Evolutionary conservation across 1,284 basidiomycete genomes (phyloP), one percentile per base, ranked within the genome.

Genomic region (Exsudoporus floridanus): DNA sequence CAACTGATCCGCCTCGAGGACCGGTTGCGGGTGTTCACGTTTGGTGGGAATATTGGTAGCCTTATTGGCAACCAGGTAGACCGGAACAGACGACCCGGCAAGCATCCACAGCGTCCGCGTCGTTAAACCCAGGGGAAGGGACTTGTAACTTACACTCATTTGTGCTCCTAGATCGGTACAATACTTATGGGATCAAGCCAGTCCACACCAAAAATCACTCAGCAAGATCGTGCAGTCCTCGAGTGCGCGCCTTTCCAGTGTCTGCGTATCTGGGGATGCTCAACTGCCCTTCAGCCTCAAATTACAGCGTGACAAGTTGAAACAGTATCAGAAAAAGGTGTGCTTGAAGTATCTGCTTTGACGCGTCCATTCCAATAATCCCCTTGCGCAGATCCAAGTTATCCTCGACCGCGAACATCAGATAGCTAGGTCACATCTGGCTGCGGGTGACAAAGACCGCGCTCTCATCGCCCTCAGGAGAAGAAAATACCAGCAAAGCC

Each of bases 271-370:
- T 31, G 50, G 46, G 37, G 45, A 66, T 23, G 44, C 57, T 71
- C 55, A 72, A 59, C 57, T 31, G 19, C 36, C 25, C 47, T 64
- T 37, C 62, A 78, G 94, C 67, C 80, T 99, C 59, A 99, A 99
- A 73, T 73, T 97, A 45, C 96, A 99, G 72, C 81, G 97, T 40
- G 97, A 99, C 73, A 96, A 95, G 70, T 77, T 99, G 57, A 90
- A 83, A 69, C 93, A 95, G 70, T 99, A 98, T 66, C 94, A 96
- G 81, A 92, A 88, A 74, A 88, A 90, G 80, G 96, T 92, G 57
- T 36, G 79, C 57, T 49, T 30, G 28, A 27, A 23, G 36, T 21
- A 16, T 44, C 41, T 38, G 19, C 39, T 23, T 12, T 49, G 30
- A 37, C 50, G 31, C 33, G 31, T 49, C 46, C 49, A 37, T 45